Conservation (phyloP, 176 grass and related monocot species). For the Zizania latifolia region DNA sequence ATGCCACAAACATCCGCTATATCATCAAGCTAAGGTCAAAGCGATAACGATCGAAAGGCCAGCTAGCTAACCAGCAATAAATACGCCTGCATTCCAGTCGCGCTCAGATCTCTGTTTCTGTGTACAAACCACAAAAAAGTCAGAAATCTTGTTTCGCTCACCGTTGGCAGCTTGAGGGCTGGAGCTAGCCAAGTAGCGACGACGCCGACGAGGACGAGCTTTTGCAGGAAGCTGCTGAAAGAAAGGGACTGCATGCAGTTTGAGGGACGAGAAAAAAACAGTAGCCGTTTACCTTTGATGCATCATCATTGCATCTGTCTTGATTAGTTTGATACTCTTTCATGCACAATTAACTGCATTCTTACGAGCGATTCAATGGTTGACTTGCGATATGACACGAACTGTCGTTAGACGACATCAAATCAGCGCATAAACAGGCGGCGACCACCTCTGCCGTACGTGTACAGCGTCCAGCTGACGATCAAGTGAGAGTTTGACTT, state of each 20-base stretch:
- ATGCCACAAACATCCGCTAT: neutral
- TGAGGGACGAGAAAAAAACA: neutral
- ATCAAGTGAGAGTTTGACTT: constrained; percentile 13
- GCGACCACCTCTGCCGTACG: constrained; percentile 17
- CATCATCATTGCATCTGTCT: neutral
- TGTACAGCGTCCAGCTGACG: neutral
- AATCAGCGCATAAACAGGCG: constrained; percentile 7
- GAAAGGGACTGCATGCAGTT: neutral
- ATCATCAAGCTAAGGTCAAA: constrained; percentile 11
- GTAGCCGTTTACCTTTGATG: neutral
- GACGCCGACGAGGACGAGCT: neutral
- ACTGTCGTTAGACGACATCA: constrained; percentile 18
- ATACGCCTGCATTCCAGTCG: constrained; percentile 20
- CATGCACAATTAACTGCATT: constrained; percentile 8
- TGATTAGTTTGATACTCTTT: neutral
- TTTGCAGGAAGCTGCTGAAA: too few relatives aligned
- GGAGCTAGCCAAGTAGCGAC: too few relatives aligned
- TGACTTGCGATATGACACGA: constrained; percentile 32
- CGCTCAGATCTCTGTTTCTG: constrained; percentile 12
- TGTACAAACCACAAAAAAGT: constrained; percentile 7
- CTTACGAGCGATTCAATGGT: constrained; percentile 25
- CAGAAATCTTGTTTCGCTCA: constrained; percentile 28
- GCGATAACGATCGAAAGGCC: neutral
- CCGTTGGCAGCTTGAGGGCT: constrained; percentile 15
- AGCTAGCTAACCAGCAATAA: constrained; percentile 18